phyloP scores from a whole-genome alignment of 2,329 filamentous ascomycete genomes.

The Sphaerulina musiva region DNA sequence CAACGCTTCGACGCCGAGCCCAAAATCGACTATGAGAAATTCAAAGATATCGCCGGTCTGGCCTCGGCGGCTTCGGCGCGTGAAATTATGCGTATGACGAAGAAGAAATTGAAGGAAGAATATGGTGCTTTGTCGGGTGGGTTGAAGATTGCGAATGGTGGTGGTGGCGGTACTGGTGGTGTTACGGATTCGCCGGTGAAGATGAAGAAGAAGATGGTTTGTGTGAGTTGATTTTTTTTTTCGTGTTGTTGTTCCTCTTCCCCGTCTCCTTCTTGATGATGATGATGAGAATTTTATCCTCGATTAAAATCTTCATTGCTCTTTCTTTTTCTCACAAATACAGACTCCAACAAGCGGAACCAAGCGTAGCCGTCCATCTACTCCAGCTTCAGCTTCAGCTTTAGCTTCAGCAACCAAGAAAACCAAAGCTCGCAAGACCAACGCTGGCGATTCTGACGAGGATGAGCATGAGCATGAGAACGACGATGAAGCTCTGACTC shows the following conservation, averaged over 20 bases:
- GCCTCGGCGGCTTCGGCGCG: slow-evolving; percentile 25
- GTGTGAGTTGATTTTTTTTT: not conserved
- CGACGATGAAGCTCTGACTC: not conserved
- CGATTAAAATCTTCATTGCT: no score
- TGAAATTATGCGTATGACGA: slow-evolving; percentile 33
- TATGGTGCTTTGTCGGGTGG: slow-evolving; percentile 20
- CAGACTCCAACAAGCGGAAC: not conserved
- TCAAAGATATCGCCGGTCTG: slow-evolving; percentile 27
- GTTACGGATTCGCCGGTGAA: not conserved
- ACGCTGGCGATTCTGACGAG: not conserved
- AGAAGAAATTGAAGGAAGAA: slow-evolving; percentile 31
- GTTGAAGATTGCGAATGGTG: not conserved
- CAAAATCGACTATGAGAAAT: slow-evolving; percentile 34
- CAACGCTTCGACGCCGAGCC: slow-evolving; percentile 32
- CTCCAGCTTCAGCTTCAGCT: no score
- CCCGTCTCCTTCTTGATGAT: not conserved
- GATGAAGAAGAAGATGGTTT: not conserved
- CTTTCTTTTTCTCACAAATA: not conserved
- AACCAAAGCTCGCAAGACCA: no score
- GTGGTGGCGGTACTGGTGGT: no score
- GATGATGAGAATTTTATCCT: no score
- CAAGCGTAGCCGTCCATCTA: not conserved
- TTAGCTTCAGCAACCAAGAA: no score
- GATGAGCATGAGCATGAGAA: slow-evolving; percentile 6
- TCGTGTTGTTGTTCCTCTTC: not conserved